Percentiles rank a stretch among this genome's conserved stretches.
These are phyloP conservation scores for Pterocarpus santalinus DNA, from an alignment of 306 rosid species.

Conservation along the genomic window DNA sequence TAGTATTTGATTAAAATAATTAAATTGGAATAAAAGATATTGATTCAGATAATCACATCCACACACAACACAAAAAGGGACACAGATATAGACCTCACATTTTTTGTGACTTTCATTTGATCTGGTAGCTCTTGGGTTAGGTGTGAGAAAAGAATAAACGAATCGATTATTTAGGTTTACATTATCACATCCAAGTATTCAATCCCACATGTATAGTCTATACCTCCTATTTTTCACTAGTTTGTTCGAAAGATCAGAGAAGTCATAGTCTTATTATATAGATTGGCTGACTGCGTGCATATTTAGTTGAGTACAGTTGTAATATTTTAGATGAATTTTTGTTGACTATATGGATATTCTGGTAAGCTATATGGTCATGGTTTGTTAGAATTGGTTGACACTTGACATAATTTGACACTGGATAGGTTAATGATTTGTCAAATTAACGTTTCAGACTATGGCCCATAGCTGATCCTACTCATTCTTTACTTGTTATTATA, in stretches of 20 bases:
- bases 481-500: neutral
- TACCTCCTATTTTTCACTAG: slow-evolving; percentile 28
- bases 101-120: neutral
- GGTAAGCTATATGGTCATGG: slow-evolving; percentile 56
- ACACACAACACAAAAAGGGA: too few relatives aligned
- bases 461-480: slow-evolving; percentile 42
- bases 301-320: slow-evolving; percentile 58
- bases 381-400: slow-evolving; percentile 74
- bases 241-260: slow-evolving; percentile 22
- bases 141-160: slow-evolving; percentile 5
- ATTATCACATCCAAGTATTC: slow-evolving; percentile 8
- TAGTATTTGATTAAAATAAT: too few relatives aligned
- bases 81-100: neutral
- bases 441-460: slow-evolving; percentile 51
- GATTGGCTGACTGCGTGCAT: neutral
- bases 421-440: slow-evolving; percentile 37
- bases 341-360: slow-evolving; percentile 60
- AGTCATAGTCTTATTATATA: slow-evolving; percentile 18
- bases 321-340: slow-evolving; percentile 48
- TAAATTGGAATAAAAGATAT: too few relatives aligned
- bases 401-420: slow-evolving; percentile 61
- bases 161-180: slow-evolving; percentile 7
- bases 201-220: neutral
- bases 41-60: too few relatives aligned
- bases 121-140: neutral